Evolutionary conservation across 352 stramenopile species (phyloP).

Genomic region (Globisporangium emineosum): DNA sequence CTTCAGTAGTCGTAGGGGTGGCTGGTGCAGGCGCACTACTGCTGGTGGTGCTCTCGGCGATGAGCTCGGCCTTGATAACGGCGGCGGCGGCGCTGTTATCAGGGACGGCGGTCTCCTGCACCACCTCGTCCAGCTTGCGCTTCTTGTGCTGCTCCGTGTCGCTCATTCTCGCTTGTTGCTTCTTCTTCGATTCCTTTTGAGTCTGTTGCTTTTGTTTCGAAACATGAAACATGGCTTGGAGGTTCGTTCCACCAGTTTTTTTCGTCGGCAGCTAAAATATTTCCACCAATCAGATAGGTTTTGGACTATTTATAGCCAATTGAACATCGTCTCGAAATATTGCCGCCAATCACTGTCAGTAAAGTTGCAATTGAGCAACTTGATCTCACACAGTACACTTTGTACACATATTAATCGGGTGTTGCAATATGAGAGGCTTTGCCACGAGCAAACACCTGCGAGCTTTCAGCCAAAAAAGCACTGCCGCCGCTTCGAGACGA

Average conservation of each 20-base stretch:
- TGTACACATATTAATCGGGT: background rate
- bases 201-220: background rate
- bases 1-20: background rate
- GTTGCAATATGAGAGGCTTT: conserved; percentile 3
- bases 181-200: background rate
- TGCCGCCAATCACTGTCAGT: background rate
- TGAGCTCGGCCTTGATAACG: background rate
- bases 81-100: conserved; percentile 2
- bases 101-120: background rate
- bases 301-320: background rate
- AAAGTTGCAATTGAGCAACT: background rate
- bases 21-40: background rate
- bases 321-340: background rate
- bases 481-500: background rate
- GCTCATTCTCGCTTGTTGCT: conserved; percentile 14
- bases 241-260: conserved; percentile 3
- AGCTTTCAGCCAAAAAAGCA: background rate
- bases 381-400: no score
- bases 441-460: background rate
- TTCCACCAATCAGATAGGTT: background rate
- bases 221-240: background rate
- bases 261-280: background rate
- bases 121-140: conserved; percentile 31
- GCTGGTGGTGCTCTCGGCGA: conserved; percentile 1
- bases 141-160: conserved; percentile 36